A percentile compares a stretch with the other conserved stretches of the same genome.
Conservation (phyloP, 352 stramenopile genomes). For the Elongisporangium undulatum region DNA sequence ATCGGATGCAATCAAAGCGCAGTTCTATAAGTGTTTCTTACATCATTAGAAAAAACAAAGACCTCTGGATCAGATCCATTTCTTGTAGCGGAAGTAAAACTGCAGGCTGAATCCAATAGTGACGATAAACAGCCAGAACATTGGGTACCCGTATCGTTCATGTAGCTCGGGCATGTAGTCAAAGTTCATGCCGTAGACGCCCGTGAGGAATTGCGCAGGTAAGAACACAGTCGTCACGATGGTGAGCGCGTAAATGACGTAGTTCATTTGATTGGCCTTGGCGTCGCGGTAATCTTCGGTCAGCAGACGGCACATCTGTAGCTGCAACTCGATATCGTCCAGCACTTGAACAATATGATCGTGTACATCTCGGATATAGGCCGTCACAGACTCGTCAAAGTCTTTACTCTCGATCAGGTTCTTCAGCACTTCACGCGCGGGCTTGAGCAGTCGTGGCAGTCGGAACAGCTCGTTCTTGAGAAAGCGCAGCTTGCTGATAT, state of each 20-base stretch:
- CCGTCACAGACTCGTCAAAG: slow-evolving; percentile 71
- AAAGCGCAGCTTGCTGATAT: slow-evolving; percentile 54
- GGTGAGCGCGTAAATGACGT: slow-evolving; percentile 89
- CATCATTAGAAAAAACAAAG: slow-evolving; percentile 1
- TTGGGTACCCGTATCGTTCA: slow-evolving; percentile 68
- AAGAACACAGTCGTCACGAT: slow-evolving; percentile 88
- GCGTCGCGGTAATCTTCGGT: slow-evolving; percentile 82
- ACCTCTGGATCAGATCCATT: slow-evolving; percentile 62
- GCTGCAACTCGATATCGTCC: slow-evolving; percentile 77
- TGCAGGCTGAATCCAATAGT: slow-evolving; percentile 59
- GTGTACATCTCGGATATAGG: slow-evolving; percentile 84
- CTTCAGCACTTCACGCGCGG: slow-evolving; percentile 76
- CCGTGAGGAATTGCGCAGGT: slow-evolving; percentile 84
- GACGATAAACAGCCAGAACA: slow-evolving; percentile 81
- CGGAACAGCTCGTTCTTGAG: slow-evolving; percentile 82
- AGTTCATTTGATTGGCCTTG: slow-evolving; percentile 86
- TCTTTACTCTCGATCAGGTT: slow-evolving; percentile 82
- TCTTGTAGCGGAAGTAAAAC: slow-evolving; percentile 82
- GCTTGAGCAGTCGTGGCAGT: slow-evolving; percentile 73
- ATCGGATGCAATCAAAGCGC: neutral
- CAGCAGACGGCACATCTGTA: slow-evolving; percentile 75
- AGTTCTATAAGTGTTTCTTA: neutral
- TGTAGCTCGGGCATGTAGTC: slow-evolving; percentile 87
- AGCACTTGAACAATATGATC: slow-evolving; percentile 79
- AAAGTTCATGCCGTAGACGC: slow-evolving; percentile 91